These are phyloP conservation scores for Yueomyces sp. DNA, from an alignment of 1,139 yeast genomes.

Conservation along the genomic window DNA sequence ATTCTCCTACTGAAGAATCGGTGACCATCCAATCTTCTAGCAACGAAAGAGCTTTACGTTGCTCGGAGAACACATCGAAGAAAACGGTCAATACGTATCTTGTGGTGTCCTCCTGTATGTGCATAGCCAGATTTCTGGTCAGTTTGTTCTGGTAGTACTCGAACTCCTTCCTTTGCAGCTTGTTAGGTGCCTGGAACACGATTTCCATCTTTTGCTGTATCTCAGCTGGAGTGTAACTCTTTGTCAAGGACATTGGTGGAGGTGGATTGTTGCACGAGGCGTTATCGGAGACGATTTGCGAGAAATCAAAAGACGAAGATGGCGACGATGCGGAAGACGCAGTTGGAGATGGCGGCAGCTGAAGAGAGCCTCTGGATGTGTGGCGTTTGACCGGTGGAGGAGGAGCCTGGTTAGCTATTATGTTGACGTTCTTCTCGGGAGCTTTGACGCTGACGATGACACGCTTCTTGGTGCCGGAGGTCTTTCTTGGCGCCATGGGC, in stretches of 20 bases:
- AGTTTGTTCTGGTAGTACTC: constrained; percentile 18
- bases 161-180: constrained; percentile 14
- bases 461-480: constrained; percentile 2
- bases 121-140: constrained; percentile 9
- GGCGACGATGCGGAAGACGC: neutral
- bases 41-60: constrained; percentile 8
- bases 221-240: constrained; percentile 3
- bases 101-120: constrained; percentile 12
- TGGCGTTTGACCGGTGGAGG: constrained; percentile 5
- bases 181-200: constrained; percentile 8
- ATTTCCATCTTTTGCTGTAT: constrained; percentile 8
- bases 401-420: constrained; percentile 11
- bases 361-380: neutral
- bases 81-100: constrained; percentile 12
- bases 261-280: neutral
- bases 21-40: constrained; percentile 22
- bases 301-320: neutral
- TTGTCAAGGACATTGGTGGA: neutral
- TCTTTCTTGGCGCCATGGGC: neutral
- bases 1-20: constrained; percentile 19
- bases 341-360: neutral
- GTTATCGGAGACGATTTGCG: neutral
- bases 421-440: neutral
- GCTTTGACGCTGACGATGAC: neutral
- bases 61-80: constrained; percentile 8